phyloP scores from a whole-genome alignment of 2,329 filamentous ascomycete genomes.

The Colletotrichum sp. region DNA sequence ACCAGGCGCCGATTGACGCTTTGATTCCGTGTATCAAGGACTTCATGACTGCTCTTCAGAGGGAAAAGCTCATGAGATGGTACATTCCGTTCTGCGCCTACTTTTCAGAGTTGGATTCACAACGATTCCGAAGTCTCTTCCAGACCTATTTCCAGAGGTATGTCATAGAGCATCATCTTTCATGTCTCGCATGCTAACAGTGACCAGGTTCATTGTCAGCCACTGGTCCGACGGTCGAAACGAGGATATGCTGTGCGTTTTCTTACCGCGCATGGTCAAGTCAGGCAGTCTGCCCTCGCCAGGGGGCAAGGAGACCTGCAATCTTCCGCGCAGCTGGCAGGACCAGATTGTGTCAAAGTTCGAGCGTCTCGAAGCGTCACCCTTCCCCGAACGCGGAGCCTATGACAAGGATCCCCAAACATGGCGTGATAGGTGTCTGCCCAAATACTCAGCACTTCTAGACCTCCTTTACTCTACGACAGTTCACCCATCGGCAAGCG shows the following conservation, averaged over 20 bases:
- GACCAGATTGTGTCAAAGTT: constrained; percentile 75
- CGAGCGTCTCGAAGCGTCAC: constrained; percentile 65
- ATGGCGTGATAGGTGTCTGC: constrained; percentile 68
- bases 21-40: constrained; percentile 72
- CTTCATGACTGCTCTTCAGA: constrained; percentile 69
- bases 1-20: constrained; percentile 79
- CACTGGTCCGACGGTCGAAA: constrained; percentile 73
- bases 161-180: constrained; percentile 22
- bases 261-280: constrained; percentile 69
- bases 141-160: constrained; percentile 82
- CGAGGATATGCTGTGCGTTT: constrained; percentile 71
- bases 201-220: constrained; percentile 70
- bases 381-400: constrained; percentile 67
- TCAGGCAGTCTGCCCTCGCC: constrained; percentile 58
- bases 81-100: constrained; percentile 89
- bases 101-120: constrained; percentile 74
- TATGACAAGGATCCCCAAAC: constrained; percentile 66
- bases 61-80: constrained; percentile 68
- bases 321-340: constrained; percentile 72
- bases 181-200: constrained; percentile 22
- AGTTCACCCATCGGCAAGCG: constrained; percentile 70
- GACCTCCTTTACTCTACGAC: constrained; percentile 65
- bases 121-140: constrained; percentile 80
- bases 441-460: constrained; percentile 71
- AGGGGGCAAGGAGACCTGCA: constrained; percentile 58